A percentile compares a stretch with the other conserved stretches of the same genome.
Evolutionary conservation across 345 rosid species (phyloP).

Genomic region (Cardiospermum halicacabum): DNA sequence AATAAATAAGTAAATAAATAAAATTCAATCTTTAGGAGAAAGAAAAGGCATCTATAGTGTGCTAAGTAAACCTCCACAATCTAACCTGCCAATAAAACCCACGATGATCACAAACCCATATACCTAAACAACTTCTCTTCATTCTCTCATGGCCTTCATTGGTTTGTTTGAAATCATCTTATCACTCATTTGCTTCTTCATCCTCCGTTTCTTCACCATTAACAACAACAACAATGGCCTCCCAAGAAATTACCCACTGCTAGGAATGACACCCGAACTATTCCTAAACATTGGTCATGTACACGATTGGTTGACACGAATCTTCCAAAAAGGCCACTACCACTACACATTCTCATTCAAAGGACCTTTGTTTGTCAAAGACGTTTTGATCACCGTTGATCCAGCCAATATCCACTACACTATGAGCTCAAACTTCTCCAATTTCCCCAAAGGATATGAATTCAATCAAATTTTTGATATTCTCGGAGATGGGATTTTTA

Average conservation of each 20-base stretch:
- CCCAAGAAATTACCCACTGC: slow-evolving; percentile 29
- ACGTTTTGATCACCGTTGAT: slow-evolving; percentile 27
- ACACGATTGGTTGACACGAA: slow-evolving; percentile 20
- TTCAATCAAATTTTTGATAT: slow-evolving; percentile 31
- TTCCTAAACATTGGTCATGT: slow-evolving; percentile 1
- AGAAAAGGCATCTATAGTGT: too few species aligned
- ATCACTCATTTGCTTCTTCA: slow-evolving; percentile 21
- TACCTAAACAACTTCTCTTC: neutral
- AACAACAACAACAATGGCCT: slow-evolving; percentile 14
- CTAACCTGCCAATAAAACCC: neutral
- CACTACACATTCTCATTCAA: slow-evolving; percentile 17
- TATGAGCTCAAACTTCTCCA: slow-evolving; percentile 28
- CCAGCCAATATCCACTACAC: slow-evolving; percentile 34
- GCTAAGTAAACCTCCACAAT: neutral
- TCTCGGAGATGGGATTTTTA: slow-evolving; percentile 10
- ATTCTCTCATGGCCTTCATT: neutral
- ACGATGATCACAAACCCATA: neutral
- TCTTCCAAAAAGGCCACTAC: slow-evolving; percentile 15
- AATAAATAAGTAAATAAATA: too few species aligned
- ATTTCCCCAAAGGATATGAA: slow-evolving; percentile 30
- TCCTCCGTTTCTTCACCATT: slow-evolving; percentile 4
- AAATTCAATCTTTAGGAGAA: too few species aligned
- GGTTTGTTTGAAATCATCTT: slow-evolving; percentile 22
- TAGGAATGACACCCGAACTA: slow-evolving; percentile 30
- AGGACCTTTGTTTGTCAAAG: slow-evolving; percentile 22